Evolutionary conservation across 2,329 filamentous ascomycete genomes (phyloP), one percentile per base, ranked within the genome.

Genomic region (Penicillium sp.): DNA sequence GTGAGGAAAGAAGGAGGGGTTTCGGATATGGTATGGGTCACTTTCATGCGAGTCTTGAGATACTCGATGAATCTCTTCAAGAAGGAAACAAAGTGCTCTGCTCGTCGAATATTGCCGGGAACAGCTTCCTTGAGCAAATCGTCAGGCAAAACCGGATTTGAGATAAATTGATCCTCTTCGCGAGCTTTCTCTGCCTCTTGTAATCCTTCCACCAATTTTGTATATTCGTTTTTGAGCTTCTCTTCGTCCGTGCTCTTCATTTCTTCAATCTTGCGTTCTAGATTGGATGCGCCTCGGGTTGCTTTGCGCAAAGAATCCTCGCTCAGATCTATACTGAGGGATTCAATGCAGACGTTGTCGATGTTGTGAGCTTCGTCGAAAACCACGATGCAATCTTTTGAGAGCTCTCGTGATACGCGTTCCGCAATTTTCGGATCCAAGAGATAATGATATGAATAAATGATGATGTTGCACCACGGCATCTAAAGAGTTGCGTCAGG

Each of bases 331-430:
- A 96, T 97, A 69, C 94, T 99, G 11, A 97, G 79, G 2, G 94
- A 93, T 70, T 99, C 94, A 63, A 99, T 99, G 72, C 95, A 99
- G 55, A 99, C 94, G 70, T 99, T 99, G 81, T 99, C 94, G 65
- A 99, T 99, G 69, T 99, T 99, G 78, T 99, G 94, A 13, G 94
- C 94, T 74, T 99, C 94, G 68, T 99, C 94, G 62, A 99, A 99
- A 3, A 99, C 94, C 18, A 99, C 91, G 49, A 99, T 99, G 72
- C 92, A 97, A 72, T 99, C 95, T 66, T 97, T 97, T 0, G 94
- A 97, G 10, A 99, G 84, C 68, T 99, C 94, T 72, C 89, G 92
- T 0, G 94, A 97, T 2, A 97, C 92, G 54, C 93, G 77, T 70
- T 99, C 94, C 11, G 94, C 94, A 66, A 99, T 99, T 72, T 99